A percentile compares a stretch with the other conserved stretches of the same genome.
phyloP scores from a whole-genome alignment of 2,329 filamentous ascomycete species.

The Dendrostoma leiphaemia region DNA sequence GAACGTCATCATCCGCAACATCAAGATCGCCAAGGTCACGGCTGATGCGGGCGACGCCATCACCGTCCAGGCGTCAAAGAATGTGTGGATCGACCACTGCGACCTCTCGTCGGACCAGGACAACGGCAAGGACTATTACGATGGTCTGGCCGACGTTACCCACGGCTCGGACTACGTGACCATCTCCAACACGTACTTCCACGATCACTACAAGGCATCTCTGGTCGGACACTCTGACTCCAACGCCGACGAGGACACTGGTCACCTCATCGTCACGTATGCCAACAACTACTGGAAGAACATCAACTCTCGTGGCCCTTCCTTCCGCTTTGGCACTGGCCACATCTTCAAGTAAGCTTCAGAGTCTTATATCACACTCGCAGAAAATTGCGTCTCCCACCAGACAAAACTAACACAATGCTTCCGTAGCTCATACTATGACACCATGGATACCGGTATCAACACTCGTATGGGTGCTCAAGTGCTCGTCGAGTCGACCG shows the following conservation, averaged over 20 bases:
- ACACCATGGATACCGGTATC: slow-evolving; percentile 43
- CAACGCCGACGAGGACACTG: slow-evolving; percentile 57
- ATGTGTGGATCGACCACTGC: slow-evolving; percentile 67
- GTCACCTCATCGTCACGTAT: slow-evolving; percentile 63
- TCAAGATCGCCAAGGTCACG: slow-evolving; percentile 55
- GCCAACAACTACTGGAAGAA: slow-evolving; percentile 63
- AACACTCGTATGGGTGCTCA: slow-evolving; percentile 58
- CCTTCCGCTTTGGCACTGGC: slow-evolving; percentile 63
- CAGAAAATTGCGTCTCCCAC: too few relatives aligned
- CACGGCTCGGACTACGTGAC: slow-evolving; percentile 63
- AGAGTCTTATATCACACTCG: too few relatives aligned
- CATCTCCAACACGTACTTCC: slow-evolving; percentile 39
- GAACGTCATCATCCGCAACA: slow-evolving; percentile 64
- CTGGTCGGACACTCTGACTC: slow-evolving; percentile 60
- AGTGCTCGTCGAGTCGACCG: slow-evolving; percentile 56
- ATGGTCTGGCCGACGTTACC: slow-evolving; percentile 63
- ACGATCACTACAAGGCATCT: slow-evolving; percentile 59
- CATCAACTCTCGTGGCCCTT: slow-evolving; percentile 62
- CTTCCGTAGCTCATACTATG: slow-evolving; percentile 45
- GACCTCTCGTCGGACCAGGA: slow-evolving; percentile 60
- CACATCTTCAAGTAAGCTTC: slow-evolving; percentile 54
- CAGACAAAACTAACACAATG: too few relatives aligned
- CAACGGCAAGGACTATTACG: slow-evolving; percentile 68
- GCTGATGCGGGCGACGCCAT: slow-evolving; percentile 59
- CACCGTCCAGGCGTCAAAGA: slow-evolving; percentile 53